Conservation (phyloP, 2,329 filamentous ascomycete genomes). For the Paracoccidioides lutzii region DNA sequence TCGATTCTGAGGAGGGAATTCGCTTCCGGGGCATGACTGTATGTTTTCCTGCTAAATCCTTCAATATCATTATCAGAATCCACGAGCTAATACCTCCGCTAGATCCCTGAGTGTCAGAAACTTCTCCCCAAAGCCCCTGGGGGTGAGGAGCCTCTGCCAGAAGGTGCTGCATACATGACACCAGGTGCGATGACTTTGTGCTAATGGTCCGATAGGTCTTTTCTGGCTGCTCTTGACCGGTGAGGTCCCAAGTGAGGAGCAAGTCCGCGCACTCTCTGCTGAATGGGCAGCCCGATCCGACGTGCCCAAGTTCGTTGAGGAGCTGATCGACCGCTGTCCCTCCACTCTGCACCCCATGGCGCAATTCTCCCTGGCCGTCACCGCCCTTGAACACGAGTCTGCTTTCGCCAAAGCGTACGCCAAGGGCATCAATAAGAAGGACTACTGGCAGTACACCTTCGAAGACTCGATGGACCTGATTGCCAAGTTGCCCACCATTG, state of each 20-base stretch:
- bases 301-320: conserved; percentile 94
- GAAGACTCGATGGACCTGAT: conserved; percentile 99
- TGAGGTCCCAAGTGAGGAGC: conserved; percentile 93
- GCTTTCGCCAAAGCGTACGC: conserved; percentile 97
- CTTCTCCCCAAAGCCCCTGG: conserved; percentile 93
- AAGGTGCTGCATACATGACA: conserved; percentile 45
- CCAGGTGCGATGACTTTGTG: not conserved
- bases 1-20: conserved; percentile 98
- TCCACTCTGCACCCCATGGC: conserved; percentile 99
- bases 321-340: conserved; percentile 99
- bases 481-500: conserved; percentile 97
- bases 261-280: conserved; percentile 93
- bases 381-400: conserved; percentile 95
- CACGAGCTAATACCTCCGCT: conserved; percentile 15
- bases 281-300: conserved; percentile 98
- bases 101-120: conserved; percentile 96
- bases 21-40: conserved; percentile 95
- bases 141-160: conserved; percentile 90
- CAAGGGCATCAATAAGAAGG: conserved; percentile 98
- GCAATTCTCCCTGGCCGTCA: conserved; percentile 95
- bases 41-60: conserved; percentile 17
- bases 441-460: conserved; percentile 99
- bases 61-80: not conserved
- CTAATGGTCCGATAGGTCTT: conserved; percentile 48
- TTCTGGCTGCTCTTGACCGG: conserved; percentile 99